phyloP scores from a whole-genome alignment of 352 stramenopile species.

The Pythium brassicae region DNA sequence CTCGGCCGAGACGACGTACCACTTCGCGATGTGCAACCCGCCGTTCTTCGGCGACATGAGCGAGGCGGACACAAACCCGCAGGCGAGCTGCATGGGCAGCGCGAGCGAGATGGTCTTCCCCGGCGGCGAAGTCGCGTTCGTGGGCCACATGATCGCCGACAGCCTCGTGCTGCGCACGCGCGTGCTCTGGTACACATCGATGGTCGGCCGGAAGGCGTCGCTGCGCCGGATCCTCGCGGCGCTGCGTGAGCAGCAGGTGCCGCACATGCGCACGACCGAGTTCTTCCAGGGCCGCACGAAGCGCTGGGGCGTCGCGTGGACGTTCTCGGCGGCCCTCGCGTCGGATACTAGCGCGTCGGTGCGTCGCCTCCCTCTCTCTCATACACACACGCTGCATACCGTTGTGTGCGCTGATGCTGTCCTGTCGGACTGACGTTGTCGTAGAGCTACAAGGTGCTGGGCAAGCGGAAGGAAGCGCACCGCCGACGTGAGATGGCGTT shows the following conservation, averaged over 20 bases:
- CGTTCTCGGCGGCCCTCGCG: constrained; percentile 47
- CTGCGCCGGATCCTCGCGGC: constrained; percentile 85
- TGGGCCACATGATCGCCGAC: constrained; percentile 90
- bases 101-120: constrained; percentile 81
- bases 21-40: constrained; percentile 97
- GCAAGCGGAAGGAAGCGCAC: constrained; percentile 77
- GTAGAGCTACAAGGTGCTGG: constrained; percentile 64
- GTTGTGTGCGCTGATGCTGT: too few relatives aligned
- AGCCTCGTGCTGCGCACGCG: constrained; percentile 71
- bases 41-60: constrained; percentile 91
- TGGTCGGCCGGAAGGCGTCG: constrained; percentile 92
- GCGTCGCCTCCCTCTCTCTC: too few relatives aligned
- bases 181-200: constrained; percentile 93
- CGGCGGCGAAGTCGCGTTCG: constrained; percentile 94
- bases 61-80: constrained; percentile 77
- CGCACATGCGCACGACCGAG: constrained; percentile 87
- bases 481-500: constrained; percentile 56
- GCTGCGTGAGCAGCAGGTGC: constrained; percentile 60
- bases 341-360: constrained; percentile 9
- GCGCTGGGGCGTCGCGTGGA: constrained; percentile 94
- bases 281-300: constrained; percentile 93
- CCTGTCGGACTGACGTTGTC: too few relatives aligned
- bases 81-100: constrained; percentile 66
- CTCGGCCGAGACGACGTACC: constrained; percentile 26
- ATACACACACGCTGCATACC: too few relatives aligned